Conservation (phyloP, 768 basidiomycete genomes). For the Candolleomyces aberdarensis region DNA sequence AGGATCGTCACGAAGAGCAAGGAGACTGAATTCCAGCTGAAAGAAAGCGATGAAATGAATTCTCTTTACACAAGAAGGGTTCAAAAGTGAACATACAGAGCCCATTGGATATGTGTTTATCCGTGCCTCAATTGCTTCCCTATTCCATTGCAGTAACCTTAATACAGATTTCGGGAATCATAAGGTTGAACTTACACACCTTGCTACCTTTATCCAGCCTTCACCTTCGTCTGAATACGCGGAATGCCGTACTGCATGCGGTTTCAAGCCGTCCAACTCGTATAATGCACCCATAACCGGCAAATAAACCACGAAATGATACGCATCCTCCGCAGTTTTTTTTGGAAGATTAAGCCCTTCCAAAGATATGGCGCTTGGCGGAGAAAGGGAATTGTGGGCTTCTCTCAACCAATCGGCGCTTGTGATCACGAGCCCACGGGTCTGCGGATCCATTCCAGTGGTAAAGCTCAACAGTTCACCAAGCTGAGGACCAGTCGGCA, state of each 20-base stretch:
- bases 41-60: background rate
- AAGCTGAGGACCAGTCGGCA: constrained; percentile 64
- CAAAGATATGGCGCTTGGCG: constrained; percentile 83
- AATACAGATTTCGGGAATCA: background rate
- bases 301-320: constrained; percentile 94
- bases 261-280: constrained; percentile 91
- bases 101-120: constrained; percentile 90
- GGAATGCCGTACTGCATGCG: constrained; percentile 79
- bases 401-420: constrained; percentile 78
- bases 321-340: constrained; percentile 70
- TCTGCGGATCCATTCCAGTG: constrained; percentile 83
- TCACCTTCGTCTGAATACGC: constrained; percentile 60
- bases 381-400: constrained; percentile 91
- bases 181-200: constrained; percentile 39
- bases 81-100: constrained; percentile 54
- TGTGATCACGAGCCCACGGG: constrained; percentile 75
- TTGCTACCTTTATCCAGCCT: constrained; percentile 82
- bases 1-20: constrained; percentile 83
- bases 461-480: constrained; percentile 75
- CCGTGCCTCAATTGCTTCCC: constrained; percentile 80
- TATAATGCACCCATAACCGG: constrained; percentile 82
- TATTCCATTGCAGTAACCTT: constrained; percentile 22
- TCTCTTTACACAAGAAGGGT: background rate
- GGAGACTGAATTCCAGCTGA: constrained; percentile 89
- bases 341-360: constrained; percentile 74